These are phyloP conservation scores for Plasmodium fragile DNA, from an alignment of 169 alveolate genomes.

Conservation along the genomic window DNA sequence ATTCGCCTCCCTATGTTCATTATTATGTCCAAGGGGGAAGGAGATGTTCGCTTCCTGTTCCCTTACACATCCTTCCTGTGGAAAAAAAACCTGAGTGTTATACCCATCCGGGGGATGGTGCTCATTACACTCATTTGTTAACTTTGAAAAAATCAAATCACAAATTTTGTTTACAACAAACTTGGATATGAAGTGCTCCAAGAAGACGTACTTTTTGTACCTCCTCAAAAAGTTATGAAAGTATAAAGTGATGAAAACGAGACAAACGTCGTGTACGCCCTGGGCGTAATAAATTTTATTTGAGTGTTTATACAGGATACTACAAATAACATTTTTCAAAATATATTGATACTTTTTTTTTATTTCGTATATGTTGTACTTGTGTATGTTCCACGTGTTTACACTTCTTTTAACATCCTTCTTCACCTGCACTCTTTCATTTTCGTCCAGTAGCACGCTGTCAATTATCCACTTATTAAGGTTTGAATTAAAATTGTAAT, in stretches of 20 bases:
- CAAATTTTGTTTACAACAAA: constrained; percentile 65
- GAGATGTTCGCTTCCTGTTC: background rate
- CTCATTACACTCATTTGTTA: background rate
- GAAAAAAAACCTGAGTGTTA: background rate
- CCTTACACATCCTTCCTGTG: background rate
- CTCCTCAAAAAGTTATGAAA: constrained; percentile 45
- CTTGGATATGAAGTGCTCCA: constrained; percentile 54
- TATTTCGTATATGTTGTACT: constrained; percentile 54
- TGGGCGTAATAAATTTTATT: constrained; percentile 70
- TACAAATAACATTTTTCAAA: constrained; percentile 70
- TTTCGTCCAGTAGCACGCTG: constrained; percentile 59
- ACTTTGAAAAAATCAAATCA: constrained; percentile 25
- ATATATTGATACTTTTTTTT: constrained; percentile 69
- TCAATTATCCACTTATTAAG: constrained; percentile 61
- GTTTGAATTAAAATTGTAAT: constrained; percentile 42
- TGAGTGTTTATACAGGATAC: constrained; percentile 71
- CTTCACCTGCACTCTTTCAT: constrained; percentile 60
- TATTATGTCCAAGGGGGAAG: background rate
- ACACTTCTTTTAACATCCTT: constrained; percentile 74
- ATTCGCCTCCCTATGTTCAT: background rate
- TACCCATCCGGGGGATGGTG: background rate
- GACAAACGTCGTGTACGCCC: constrained; percentile 76
- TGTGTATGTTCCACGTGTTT: constrained; percentile 69
- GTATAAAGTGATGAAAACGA: constrained; percentile 64
- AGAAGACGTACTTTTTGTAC: constrained; percentile 66